These are phyloP conservation scores for Tylopilus plumbeoviolaceoides DNA, from an alignment of 768 basidiomycete species.

Conservation along the genomic window DNA sequence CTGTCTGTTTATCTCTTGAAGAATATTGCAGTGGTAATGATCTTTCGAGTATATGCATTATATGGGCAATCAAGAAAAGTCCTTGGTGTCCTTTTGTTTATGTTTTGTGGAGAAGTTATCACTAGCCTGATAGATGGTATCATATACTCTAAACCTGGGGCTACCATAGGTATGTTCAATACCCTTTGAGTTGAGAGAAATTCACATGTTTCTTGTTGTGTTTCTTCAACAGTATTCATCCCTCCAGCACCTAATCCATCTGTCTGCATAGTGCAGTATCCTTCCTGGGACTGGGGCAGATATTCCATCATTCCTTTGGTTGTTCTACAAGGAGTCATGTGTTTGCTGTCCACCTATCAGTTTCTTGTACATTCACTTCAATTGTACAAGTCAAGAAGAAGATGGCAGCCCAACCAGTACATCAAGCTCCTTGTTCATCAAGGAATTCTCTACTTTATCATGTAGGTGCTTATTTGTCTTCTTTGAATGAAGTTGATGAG, in stretches of 20 bases:
- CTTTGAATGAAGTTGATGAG: not conserved
- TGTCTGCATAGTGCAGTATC: conserved; percentile 1
- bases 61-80: not conserved
- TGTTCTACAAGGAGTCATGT: conserved; percentile 7
- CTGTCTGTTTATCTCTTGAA: not conserved
- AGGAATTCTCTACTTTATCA: conserved; percentile 7
- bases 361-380: not conserved
- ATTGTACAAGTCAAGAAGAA: not conserved
- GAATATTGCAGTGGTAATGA: conserved; percentile 6
- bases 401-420: conserved; percentile 9
- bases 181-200: not conserved
- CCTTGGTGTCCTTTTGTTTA: not conserved
- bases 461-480: not conserved
- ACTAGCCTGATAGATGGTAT: not conserved
- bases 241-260: conserved; percentile 1
- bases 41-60: conserved; percentile 10
- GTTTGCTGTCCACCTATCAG: not conserved
- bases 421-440: conserved; percentile 4
- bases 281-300: conserved; percentile 2
- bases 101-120: not conserved
- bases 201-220: not conserved
- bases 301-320: not conserved
- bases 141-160: not conserved
- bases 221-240: not conserved
- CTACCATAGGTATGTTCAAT: not conserved